These are phyloP conservation scores for Capsella bursapastoris DNA, from an alignment of 345 rosid genomes.

Conservation along the genomic window DNA sequence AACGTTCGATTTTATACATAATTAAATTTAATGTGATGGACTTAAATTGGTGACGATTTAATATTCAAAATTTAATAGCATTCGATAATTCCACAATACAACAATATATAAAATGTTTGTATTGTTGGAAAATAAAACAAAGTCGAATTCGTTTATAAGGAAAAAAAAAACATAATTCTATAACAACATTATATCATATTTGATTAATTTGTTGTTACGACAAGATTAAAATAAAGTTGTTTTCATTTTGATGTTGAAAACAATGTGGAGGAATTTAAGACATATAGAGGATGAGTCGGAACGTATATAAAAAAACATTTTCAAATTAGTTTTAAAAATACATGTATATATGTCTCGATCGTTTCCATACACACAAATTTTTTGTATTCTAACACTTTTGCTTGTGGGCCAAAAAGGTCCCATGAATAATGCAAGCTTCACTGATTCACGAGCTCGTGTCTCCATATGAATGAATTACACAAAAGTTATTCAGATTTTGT, in stretches of 20 bases:
- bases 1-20: too few relatives aligned
- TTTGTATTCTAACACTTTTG: background rate
- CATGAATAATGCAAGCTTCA: conserved; percentile 6
- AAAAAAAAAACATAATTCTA: background rate
- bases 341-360: too few relatives aligned
- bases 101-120: background rate
- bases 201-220: too few relatives aligned
- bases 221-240: too few relatives aligned
- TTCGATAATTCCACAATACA: background rate
- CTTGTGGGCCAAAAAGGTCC: conserved; percentile 9
- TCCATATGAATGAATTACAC: background rate
- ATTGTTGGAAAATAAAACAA: background rate
- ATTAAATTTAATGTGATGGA: too few relatives aligned
- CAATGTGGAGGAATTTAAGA: background rate
- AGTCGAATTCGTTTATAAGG: background rate
- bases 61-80: background rate
- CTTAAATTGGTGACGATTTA: too few relatives aligned
- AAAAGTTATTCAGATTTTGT: background rate
- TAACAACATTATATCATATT: background rate
- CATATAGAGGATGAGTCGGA: background rate
- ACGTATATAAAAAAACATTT: background rate
- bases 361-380: background rate
- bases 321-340: background rate
- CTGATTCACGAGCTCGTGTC: background rate
- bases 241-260: background rate